Conservation (phyloP, 2,329 filamentous ascomycete genomes). For the Colletotrichum lentis region DNA sequence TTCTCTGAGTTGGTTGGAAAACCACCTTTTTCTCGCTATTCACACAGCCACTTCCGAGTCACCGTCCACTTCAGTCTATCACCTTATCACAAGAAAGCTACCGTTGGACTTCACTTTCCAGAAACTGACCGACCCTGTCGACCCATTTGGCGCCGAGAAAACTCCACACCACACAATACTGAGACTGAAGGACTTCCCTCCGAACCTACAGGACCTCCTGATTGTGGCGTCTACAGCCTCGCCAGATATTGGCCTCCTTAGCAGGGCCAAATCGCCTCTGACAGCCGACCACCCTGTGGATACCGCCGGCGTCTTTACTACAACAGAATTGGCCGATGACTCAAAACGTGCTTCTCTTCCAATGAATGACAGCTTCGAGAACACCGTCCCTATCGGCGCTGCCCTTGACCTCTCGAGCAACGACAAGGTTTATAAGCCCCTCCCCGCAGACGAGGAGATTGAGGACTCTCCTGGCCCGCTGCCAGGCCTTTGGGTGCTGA, state of each 20-base stretch:
- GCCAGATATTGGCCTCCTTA: slow-evolving; percentile 80
- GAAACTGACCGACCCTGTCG: slow-evolving; percentile 77
- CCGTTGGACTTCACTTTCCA: slow-evolving; percentile 72
- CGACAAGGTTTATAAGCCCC: slow-evolving; percentile 79
- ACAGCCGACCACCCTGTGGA: slow-evolving; percentile 67
- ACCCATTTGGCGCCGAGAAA: slow-evolving; percentile 72
- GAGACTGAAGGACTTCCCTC: slow-evolving; percentile 81
- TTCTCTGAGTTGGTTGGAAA: slow-evolving; percentile 87
- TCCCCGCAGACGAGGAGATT: slow-evolving; percentile 78
- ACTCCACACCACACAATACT: slow-evolving; percentile 79
- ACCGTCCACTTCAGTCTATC: slow-evolving; percentile 73
- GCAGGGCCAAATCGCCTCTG: slow-evolving; percentile 74
- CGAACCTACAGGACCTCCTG: slow-evolving; percentile 80
- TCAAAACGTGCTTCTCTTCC: slow-evolving; percentile 78
- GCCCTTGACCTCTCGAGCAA: slow-evolving; percentile 84
- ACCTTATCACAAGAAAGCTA: slow-evolving; percentile 76
- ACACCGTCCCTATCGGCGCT: slow-evolving; percentile 81
- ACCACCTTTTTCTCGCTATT: slow-evolving; percentile 81
- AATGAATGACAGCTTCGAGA: slow-evolving; percentile 70
- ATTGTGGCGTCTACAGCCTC: slow-evolving; percentile 83
- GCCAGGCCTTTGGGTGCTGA: slow-evolving; percentile 84
- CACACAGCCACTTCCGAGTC: slow-evolving; percentile 73
- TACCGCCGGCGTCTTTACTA: slow-evolving; percentile 75
- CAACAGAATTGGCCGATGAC: slow-evolving; percentile 76
- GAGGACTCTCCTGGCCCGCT: slow-evolving; percentile 81